A percentile compares a stretch with the other conserved stretches of the same genome.
Conservation (phyloP, 106 monocot species). For the Gastrodia elata region DNA sequence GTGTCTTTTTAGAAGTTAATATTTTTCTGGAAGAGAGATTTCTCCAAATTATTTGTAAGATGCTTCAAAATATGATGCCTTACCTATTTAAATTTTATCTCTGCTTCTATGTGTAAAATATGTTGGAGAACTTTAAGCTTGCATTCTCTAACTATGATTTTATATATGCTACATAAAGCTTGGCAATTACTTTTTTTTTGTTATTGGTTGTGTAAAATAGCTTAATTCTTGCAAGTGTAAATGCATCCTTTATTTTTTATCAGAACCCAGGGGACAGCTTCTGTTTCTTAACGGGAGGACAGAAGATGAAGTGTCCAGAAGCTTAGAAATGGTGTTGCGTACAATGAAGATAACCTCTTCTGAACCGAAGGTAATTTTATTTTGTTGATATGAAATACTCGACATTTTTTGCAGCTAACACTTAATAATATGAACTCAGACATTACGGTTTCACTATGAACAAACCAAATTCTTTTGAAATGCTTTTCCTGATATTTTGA, state of each 20-base stretch:
- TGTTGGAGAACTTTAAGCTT: background rate
- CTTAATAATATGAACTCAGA: slow-evolving; percentile 1
- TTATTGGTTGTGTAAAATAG: background rate
- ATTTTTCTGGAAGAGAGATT: too few relatives aligned
- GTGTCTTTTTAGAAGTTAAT: too few relatives aligned
- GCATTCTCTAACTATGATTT: background rate
- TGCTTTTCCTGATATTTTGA: background rate
- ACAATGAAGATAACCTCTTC: slow-evolving; percentile 78
- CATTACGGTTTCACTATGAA: background rate
- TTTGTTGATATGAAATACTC: background rate
- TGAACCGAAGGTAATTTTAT: slow-evolving; percentile 66
- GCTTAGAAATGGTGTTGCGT: slow-evolving; percentile 68
- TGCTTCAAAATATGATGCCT: background rate
- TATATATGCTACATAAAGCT: slow-evolving; percentile 3
- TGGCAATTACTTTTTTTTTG: background rate
- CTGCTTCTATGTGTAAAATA: background rate
- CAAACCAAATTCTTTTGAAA: background rate
- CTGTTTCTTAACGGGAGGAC: slow-evolving; percentile 83
- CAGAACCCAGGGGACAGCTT: slow-evolving; percentile 91
- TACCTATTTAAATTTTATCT: background rate
- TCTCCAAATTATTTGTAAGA: too few relatives aligned
- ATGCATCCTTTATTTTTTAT: background rate
- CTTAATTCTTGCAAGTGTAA: background rate
- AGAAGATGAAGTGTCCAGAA: slow-evolving; percentile 81
- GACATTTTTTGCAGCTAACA: background rate